Conservation (phyloP, 805 yeast species). For the Suhomyces prunicola region DNA sequence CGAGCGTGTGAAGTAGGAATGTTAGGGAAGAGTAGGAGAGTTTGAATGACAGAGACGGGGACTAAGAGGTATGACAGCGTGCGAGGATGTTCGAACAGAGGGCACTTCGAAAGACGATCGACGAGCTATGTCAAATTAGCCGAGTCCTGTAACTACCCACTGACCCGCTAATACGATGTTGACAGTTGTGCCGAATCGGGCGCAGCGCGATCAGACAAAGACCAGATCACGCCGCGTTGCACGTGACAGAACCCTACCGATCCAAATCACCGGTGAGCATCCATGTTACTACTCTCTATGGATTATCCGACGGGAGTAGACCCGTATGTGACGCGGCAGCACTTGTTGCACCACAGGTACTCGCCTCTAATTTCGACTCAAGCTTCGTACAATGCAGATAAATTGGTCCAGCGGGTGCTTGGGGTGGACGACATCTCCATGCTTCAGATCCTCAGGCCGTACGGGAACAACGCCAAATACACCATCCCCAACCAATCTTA, state of each 20-base stretch:
- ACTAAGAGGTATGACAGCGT: background rate
- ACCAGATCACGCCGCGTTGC: background rate
- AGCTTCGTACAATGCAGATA: conserved; percentile 46
- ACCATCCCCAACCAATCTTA: conserved; percentile 38
- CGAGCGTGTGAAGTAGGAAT: background rate
- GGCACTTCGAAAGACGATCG: background rate
- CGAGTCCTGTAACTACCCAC: background rate
- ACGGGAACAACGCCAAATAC: conserved; percentile 52
- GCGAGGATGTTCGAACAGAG: background rate
- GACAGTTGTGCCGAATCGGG: background rate
- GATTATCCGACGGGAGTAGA: conserved; percentile 35
- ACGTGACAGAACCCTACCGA: background rate
- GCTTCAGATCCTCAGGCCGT: conserved; percentile 50
- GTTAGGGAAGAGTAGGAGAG: background rate
- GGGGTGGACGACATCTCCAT: conserved; percentile 34
- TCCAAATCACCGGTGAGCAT: background rate
- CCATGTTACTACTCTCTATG: conserved; percentile 5
- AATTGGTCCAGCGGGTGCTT: conserved; percentile 40
- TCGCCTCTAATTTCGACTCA: conserved; percentile 53
- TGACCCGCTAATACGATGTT: background rate
- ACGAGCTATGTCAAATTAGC: background rate
- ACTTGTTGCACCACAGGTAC: conserved; percentile 43
- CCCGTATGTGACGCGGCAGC: conserved; percentile 39
- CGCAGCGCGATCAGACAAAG: background rate
- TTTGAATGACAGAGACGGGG: background rate